Evolutionary conservation across 768 basidiomycete species (phyloP).

Genomic region (Gelatoporia subvermispora): DNA sequence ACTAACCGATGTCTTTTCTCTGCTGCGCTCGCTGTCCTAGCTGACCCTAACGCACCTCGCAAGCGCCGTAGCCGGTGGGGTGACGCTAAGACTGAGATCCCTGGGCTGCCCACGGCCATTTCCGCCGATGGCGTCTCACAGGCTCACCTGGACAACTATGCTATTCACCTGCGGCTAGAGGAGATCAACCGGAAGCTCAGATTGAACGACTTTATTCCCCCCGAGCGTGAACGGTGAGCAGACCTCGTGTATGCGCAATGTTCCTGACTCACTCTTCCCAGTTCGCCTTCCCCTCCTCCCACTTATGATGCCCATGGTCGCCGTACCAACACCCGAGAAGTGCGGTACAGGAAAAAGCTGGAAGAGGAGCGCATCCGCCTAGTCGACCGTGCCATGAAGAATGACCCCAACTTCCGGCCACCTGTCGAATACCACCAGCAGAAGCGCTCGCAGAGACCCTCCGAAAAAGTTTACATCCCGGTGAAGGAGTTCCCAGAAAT

Average conservation of each 20-base stretch:
- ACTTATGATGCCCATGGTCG: slow-evolving; percentile 98
- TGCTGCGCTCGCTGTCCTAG: slow-evolving; percentile 41
- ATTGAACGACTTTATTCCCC: slow-evolving; percentile 91
- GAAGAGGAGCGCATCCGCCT: slow-evolving; percentile 90
- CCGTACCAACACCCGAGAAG: slow-evolving; percentile 96
- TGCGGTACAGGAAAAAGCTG: slow-evolving; percentile 94
- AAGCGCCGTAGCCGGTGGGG: slow-evolving; percentile 99
- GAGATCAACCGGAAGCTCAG: slow-evolving; percentile 96
- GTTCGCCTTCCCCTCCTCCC: slow-evolving; percentile 94
- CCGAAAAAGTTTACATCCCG: slow-evolving; percentile 98
- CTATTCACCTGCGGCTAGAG: slow-evolving; percentile 91
- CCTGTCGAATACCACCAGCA: slow-evolving; percentile 95
- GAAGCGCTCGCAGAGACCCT: slow-evolving; percentile 88
- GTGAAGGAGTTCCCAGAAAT: slow-evolving; percentile 99
- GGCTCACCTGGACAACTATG: slow-evolving; percentile 95
- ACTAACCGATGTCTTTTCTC: slow-evolving; percentile 51
- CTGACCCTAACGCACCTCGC: slow-evolving; percentile 80
- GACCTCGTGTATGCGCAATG: slow-evolving; percentile 19
- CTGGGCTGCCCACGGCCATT: slow-evolving; percentile 92
- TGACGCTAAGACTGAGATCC: slow-evolving; percentile 85
- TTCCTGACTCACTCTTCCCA: slow-evolving; percentile 25
- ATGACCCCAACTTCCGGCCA: slow-evolving; percentile 96
- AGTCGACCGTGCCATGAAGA: slow-evolving; percentile 94
- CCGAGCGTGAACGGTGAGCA: slow-evolving; percentile 85
- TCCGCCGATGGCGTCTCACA: slow-evolving; percentile 91